Base-by-base conservation (phyloP, 2,329 filamentous ascomycete species). In the Aspergillus glaucus region DNA sequence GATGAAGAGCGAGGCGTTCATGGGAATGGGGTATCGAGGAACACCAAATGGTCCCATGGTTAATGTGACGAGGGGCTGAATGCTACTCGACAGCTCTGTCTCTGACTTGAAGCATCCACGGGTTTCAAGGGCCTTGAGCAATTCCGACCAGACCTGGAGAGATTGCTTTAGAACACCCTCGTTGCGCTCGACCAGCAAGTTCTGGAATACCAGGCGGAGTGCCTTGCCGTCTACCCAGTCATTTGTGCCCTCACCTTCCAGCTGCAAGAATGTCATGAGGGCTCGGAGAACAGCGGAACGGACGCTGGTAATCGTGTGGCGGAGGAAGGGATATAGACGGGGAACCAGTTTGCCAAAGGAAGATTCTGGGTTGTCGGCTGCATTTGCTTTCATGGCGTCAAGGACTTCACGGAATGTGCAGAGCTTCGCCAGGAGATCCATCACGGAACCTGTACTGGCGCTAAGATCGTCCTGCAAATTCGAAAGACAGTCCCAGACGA, bases 401-500 rank as follows among this genome's bases (percentile, higher is more conserved):
- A 98, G 74, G 6, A 97, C 92, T 71, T 95, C 82, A 0, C 88
- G 88, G 73, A 96, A 98, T 54, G 90, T 87, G 73, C 93, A 98
- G 2, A 98, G 81, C 51, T 93, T 97, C 12, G 94, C 93, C 15
- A 98, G 78, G 37, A 98, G 80, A 67, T 98, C 94, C 94, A 98
- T 98, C 47, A 98, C 95, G 49, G 90, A 94, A 43, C 93, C 93
- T 8, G 94, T 98, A 66, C 93, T 97, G 3, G 93, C 93, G 66
- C 91, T 97, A 15, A 98, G 78, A 64, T 98, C 93, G 64, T 98
- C 93, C 55, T 92, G 91, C n/a, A 98, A 76, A 64, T 95, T 94
- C 3, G 92, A 95, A 21, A 98, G 76, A 72, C 93, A 97, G 62
- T 95, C 88, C 93, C 93, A 98, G 24, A 98, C 91, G 50, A 97